Evolutionary conservation across 2,329 filamentous ascomycete species (phyloP).

Genomic region (Nigrospora osmanthi): DNA sequence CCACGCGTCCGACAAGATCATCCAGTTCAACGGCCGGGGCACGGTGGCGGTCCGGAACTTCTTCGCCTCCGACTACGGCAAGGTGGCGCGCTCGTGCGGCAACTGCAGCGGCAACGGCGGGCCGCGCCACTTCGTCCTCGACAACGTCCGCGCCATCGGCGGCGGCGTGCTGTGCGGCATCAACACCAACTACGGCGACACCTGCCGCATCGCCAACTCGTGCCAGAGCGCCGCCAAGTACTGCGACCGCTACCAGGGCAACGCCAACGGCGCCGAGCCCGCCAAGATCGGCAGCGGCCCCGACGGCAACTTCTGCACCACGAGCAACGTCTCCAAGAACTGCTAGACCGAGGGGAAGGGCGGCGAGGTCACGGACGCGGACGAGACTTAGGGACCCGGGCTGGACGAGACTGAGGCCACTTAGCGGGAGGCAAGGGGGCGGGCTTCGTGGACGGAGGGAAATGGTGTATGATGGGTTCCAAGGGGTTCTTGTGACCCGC

Average conservation of each 20-base stretch:
- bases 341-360: slow-evolving; percentile 3
- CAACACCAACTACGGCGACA: slow-evolving; percentile 44
- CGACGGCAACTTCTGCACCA: slow-evolving; percentile 24
- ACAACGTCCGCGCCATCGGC: slow-evolving; percentile 30
- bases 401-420: no score
- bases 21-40: slow-evolving; percentile 34
- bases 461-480: no score
- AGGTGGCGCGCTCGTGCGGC: slow-evolving; percentile 41
- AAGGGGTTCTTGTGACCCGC: no score
- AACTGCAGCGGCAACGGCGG: slow-evolving; percentile 34
- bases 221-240: slow-evolving; percentile 21
- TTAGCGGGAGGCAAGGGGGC: no score
- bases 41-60: slow-evolving; percentile 30
- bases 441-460: no score
- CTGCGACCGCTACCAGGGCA: slow-evolving; percentile 27
- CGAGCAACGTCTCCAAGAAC: slow-evolving; percentile 6
- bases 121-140: slow-evolving; percentile 33
- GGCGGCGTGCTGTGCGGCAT: slow-evolving; percentile 37
- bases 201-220: slow-evolving; percentile 31
- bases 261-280: slow-evolving; percentile 26
- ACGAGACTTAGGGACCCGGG: no score
- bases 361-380: no score
- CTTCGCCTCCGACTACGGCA: slow-evolving; percentile 34
- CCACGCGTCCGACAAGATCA: slow-evolving; percentile 29
- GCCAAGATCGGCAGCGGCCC: slow-evolving; percentile 26